A percentile compares a stretch with the other conserved stretches of the same genome.
Conservation (phyloP, 805 yeast genomes). For the Teunomyces stri region DNA sequence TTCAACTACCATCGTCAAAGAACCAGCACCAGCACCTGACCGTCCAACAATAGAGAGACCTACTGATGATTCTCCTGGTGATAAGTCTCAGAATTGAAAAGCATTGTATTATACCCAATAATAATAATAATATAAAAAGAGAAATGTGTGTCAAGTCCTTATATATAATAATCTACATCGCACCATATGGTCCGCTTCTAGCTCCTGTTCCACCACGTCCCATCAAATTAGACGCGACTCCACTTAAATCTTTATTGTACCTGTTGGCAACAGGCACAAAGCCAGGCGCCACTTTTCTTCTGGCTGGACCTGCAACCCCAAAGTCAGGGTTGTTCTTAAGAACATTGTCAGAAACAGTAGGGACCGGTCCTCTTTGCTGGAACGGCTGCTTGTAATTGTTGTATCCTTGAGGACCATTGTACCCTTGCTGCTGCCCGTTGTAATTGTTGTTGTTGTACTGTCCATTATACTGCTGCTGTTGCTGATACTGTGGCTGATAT, state of each 20-base stretch:
- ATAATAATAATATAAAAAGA: too few relatives aligned
- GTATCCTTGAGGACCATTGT: background rate
- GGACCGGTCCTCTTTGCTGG: constrained; percentile 11
- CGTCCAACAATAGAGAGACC: constrained; percentile 9
- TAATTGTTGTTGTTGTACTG: constrained; percentile 3
- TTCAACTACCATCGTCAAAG: constrained; percentile 23
- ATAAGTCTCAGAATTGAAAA: background rate
- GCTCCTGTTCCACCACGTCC: constrained; percentile 13
- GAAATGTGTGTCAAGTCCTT: background rate
- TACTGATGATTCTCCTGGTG: background rate
- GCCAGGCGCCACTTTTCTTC: constrained; percentile 19
- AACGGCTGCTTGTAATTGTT: constrained; percentile 9
- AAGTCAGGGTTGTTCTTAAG: constrained; percentile 42
- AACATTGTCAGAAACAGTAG: constrained; percentile 38
- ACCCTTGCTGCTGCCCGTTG: constrained; percentile 7
- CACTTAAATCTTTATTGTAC: constrained; percentile 8
- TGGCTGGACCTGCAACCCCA: constrained; percentile 17
- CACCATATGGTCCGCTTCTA: constrained; percentile 24
- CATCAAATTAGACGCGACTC: constrained; percentile 14
- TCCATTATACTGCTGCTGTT: constrained; percentile 12
- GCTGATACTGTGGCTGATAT: constrained; percentile 15
- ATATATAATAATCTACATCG: constrained; percentile 5
- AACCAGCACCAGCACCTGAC: constrained; percentile 8
- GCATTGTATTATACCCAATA: background rate
- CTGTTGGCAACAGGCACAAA: constrained; percentile 23